A percentile compares a stretch with the other conserved stretches of the same genome.
phyloP scores from a whole-genome alignment of 495 filamentous ascomycete species.

The Achaetomiella virescens region DNA sequence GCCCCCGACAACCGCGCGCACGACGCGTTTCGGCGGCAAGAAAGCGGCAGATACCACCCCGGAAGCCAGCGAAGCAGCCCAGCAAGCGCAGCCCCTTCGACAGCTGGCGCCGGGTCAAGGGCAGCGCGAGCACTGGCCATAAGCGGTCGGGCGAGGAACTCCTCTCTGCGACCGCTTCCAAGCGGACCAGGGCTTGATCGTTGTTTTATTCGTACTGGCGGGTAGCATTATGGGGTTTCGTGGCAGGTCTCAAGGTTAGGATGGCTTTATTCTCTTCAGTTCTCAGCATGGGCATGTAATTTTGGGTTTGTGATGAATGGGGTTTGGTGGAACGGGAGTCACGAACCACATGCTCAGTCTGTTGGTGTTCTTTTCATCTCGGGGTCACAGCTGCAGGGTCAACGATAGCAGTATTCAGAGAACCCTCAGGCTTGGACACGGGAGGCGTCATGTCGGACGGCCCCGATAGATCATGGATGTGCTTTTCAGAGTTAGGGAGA shows the following conservation, averaged over 20 bases:
- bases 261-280: neutral
- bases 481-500: slow-evolving; percentile 7
- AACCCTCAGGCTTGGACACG: slow-evolving; percentile 2
- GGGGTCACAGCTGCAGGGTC: neutral
- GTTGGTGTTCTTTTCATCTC: slow-evolving; percentile 5
- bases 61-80: slow-evolving; percentile 21
- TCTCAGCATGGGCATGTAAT: neutral
- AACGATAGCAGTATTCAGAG: neutral
- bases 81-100: slow-evolving; percentile 58
- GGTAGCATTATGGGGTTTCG: neutral
- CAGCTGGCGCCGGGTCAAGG: slow-evolving; percentile 59
- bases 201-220: neutral
- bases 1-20: slow-evolving; percentile 49
- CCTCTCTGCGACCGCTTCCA: slow-evolving; percentile 26
- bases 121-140: slow-evolving; percentile 25
- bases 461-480: slow-evolving; percentile 4
- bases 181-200: slow-evolving; percentile 35
- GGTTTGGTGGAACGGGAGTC: neutral
- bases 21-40: slow-evolving; percentile 41
- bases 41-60: slow-evolving; percentile 23
- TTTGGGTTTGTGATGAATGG: neutral
- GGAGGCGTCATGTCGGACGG: neutral
- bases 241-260: neutral
- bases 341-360: neutral
- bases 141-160: slow-evolving; percentile 44